phyloP scores from a whole-genome alignment of 768 basidiomycete species.

The Lenzites betulinus region DNA sequence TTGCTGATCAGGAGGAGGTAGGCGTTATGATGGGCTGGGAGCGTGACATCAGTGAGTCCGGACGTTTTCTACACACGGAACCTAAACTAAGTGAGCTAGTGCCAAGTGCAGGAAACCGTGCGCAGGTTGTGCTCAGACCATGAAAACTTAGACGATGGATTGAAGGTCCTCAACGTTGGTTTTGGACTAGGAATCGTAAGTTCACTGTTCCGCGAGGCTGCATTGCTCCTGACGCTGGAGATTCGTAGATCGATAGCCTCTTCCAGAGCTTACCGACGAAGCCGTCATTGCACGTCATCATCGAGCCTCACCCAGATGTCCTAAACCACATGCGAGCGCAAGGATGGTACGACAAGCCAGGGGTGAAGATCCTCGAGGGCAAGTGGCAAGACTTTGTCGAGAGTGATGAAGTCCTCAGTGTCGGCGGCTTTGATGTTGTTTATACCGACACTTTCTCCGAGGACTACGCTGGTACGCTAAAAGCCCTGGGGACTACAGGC shows the following conservation, averaged over 20 bases:
- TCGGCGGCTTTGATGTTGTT: constrained; percentile 83
- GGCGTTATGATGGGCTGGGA: constrained; percentile 99
- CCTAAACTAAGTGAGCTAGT: constrained; percentile 28
- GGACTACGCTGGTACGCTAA: constrained; percentile 59
- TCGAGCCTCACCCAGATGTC: constrained; percentile 94
- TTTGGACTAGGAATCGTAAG: constrained; percentile 92
- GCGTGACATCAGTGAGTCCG: constrained; percentile 63
- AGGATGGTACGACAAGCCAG: constrained; percentile 78
- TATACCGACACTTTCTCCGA: constrained; percentile 96
- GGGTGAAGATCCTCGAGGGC: constrained; percentile 82
- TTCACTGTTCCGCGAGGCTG: constrained; percentile 9
- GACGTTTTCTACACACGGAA: neutral
- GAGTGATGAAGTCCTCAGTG: constrained; percentile 52
- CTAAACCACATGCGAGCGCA: constrained; percentile 72
- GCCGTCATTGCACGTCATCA: constrained; percentile 81
- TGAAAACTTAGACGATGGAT: constrained; percentile 42
- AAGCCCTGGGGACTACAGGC: too few relatives aligned
- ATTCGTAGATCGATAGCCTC: constrained; percentile 71
- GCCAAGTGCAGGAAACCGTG: constrained; percentile 77
- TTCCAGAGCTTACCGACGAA: constrained; percentile 66
- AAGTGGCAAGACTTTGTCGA: constrained; percentile 92
- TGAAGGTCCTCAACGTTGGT: constrained; percentile 86
- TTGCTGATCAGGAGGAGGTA: constrained; percentile 69
- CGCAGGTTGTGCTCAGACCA: constrained; percentile 57
- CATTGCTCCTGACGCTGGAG: neutral